Evolutionary conservation across 1,284 basidiomycete species (phyloP).

Genomic region (Psilocybe mexicana): DNA sequence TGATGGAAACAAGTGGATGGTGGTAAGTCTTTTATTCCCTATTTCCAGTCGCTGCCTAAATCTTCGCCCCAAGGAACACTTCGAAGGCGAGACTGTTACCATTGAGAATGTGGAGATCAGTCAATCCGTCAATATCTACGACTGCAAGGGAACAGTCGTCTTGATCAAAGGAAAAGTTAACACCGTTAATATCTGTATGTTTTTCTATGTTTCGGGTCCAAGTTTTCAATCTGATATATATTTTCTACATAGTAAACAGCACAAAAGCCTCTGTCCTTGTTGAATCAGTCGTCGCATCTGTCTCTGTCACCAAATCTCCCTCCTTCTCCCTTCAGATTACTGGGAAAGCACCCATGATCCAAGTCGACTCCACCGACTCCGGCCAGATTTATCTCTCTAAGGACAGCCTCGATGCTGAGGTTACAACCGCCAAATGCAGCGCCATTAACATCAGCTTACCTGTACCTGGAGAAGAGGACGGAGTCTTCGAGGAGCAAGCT

Average conservation of each 20-base stretch:
- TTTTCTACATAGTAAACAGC: conserved; percentile 71
- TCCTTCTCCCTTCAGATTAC: conserved; percentile 94
- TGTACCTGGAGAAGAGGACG: conserved; percentile 86
- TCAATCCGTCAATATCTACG: conserved; percentile 90
- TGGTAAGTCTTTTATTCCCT: conserved; percentile 56
- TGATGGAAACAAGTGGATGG: conserved; percentile 93
- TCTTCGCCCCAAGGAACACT: conserved; percentile 71
- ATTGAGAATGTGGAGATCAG: conserved; percentile 81
- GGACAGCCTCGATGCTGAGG: conserved; percentile 78
- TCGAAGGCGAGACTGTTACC: conserved; percentile 83
- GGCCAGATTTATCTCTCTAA: conserved; percentile 95
- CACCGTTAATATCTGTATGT: conserved; percentile 85
- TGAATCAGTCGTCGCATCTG: conserved; percentile 88
- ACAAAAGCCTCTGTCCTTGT: conserved; percentile 88
- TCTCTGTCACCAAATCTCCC: conserved; percentile 88
- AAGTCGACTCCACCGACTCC: conserved; percentile 93
- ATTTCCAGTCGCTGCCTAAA: background rate
- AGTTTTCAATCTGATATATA: conserved; percentile 1
- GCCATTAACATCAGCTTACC: conserved; percentile 93
- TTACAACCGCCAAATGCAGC: conserved; percentile 95
- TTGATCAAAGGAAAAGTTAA: conserved; percentile 95
- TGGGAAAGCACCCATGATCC: conserved; percentile 87
- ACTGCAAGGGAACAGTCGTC: conserved; percentile 89
- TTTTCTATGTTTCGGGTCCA: background rate
- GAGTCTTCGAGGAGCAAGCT: conserved; percentile 88